Evolutionary conservation across 2,329 filamentous ascomycete genomes (phyloP), one percentile per base, ranked within the genome.

Genomic region (Trichoderma polysporum): DNA sequence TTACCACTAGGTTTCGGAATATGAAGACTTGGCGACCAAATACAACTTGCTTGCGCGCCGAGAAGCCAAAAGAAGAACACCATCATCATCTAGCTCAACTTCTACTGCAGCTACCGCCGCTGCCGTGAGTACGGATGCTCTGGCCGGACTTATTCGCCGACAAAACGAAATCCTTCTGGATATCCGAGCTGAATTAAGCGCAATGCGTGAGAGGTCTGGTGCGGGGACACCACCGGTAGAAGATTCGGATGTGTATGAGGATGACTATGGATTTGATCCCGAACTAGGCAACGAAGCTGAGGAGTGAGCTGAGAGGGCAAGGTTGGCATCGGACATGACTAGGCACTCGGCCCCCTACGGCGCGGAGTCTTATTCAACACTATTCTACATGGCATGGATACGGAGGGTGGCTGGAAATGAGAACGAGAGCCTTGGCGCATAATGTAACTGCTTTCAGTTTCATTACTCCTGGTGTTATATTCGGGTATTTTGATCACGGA

Each of bases 101-200:
- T 50, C 33, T 29, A 12, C 41, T 12, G 5, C n/a, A 45, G 22
- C 52, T 8, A 17, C 52, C 12, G 41, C 52, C 12, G 50, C 35
- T 8, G 35, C 17, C 25, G 53, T 53, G 29, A 65, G 35, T 13
- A 65, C 66, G 13, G 53, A 68, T n/a, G 66, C 66, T 15, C 57
- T 68, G 5, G 58, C 67, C 1, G 67, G 49, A n/a, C 56, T 68
- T 7, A 66, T 68, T n/a, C 63, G 64, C n/a, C 63, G 67, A 47
- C 67, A 68, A 35, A 68, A 53, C n/a, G 67, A 68, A 47, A 68
- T 68, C 63, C 58, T 68, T 22, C 47, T 68, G 6, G 67, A 67
- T 25, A 68, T 68, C 41, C 67, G 67, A 10, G 67, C 67, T 10
- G 67, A 68, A 25, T 31, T 68, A 31, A 66, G 63, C 37, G 67